phyloP scores from a whole-genome alignment of 805 yeast species.

The Candida succiphila region DNA sequence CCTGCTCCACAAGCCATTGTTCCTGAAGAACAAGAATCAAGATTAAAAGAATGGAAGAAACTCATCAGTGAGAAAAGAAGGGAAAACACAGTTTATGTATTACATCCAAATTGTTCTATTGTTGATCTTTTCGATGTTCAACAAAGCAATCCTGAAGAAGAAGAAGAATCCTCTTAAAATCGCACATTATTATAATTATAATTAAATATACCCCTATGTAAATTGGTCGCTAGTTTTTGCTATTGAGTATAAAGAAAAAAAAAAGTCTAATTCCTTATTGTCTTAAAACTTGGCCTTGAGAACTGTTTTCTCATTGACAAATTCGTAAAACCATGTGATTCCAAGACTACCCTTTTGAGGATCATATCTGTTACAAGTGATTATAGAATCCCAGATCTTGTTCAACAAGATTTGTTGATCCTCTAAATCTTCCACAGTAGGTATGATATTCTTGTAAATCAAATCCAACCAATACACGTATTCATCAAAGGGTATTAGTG shows the following conservation, averaged over 20 bases:
- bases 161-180: too few relatives aligned
- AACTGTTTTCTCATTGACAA: constrained; percentile 11
- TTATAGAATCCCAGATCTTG: constrained; percentile 40
- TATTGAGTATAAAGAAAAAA: too few relatives aligned
- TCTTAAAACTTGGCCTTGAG: neutral
- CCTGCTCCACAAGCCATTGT: constrained; percentile 10
- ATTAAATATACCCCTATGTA: too few relatives aligned
- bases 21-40: constrained; percentile 14
- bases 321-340: constrained; percentile 54
- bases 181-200: too few relatives aligned
- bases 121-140: constrained; percentile 46
- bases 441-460: constrained; percentile 26
- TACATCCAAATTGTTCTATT: constrained; percentile 80
- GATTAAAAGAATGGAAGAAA: constrained; percentile 13
- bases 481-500: constrained; percentile 35
- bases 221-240: too few relatives aligned
- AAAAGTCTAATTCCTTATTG: too few relatives aligned
- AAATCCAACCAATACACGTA: constrained; percentile 38
- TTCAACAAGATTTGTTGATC: constrained; percentile 31
- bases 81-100: constrained; percentile 33
- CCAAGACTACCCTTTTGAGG: constrained; percentile 46
- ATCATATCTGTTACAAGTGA: constrained; percentile 43
- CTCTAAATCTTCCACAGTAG: constrained; percentile 6
- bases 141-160: constrained; percentile 1
- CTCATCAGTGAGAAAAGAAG: constrained; percentile 11